Evolutionary conservation across 192 early-diverging fungal genomes (phyloP), one percentile per base, ranked within the genome.

Genomic region (Backusella mclennaniae): DNA sequence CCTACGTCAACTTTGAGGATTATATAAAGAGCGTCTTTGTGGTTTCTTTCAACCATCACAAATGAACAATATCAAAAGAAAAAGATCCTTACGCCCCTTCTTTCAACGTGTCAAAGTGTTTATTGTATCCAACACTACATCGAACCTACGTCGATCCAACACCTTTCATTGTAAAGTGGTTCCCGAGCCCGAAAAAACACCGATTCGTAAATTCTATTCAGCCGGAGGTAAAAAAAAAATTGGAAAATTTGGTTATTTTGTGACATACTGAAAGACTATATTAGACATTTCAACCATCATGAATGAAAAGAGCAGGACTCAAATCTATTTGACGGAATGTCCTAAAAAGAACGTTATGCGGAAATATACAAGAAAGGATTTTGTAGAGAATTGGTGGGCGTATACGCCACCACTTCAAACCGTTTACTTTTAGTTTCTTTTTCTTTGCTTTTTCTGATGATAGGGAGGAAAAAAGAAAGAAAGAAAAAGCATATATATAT

Each of bases 361-460:
- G 23, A 63, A 63, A 63, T 63, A 63, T 23, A 63, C 56, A 29
- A 63, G 26, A 63, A 63, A 63, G n/a, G 56, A 63, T 23, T 63
- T 63, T 63, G 56, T 63, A 4, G 56, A 63, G 56, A 63, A 63
- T 63, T 63, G 56, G 56, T 63, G 56, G 56, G 21, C 56, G 9
- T 63, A 63, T 63, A 63, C 56, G 4, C 56, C 56, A 63, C 56
- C 56, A 63, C 56, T 63, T 29, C 56, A 63, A 63, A 63, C 56
- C 29, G 12, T 63, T 26, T 63, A 63, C 23, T 63, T 63, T 29
- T 63, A 63, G 56, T 29, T 63, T 53, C 6, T 53, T 8, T 39
- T 39, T 39, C 38, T 39, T 29, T 63, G 23, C 6, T 53, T 8
- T 39, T 39, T 39, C 38, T 39, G n/a, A 53, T 7, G n/a, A 53